Evolutionary conservation across 352 stramenopile genomes (phyloP).

Genomic region (Phytophthora gonapodyides): DNA sequence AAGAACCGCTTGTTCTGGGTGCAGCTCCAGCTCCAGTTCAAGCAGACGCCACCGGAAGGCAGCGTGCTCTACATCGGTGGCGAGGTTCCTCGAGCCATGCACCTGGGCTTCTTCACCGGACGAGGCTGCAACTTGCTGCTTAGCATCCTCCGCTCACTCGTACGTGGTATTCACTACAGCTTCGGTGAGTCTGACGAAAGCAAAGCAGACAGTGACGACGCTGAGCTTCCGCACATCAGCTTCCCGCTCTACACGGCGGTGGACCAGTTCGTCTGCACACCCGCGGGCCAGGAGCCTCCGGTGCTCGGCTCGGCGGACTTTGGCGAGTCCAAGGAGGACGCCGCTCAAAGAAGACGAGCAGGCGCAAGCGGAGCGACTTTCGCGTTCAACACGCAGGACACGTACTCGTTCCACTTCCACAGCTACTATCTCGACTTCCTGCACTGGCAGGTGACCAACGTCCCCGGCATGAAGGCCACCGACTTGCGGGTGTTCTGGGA

Average conservation of each 20-base stretch:
- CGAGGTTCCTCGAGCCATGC: slow-evolving; percentile 57
- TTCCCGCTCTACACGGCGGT: slow-evolving; percentile 69
- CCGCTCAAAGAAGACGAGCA: slow-evolving; percentile 38
- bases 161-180: slow-evolving; percentile 59
- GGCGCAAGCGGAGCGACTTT: slow-evolving; percentile 37
- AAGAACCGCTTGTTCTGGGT: slow-evolving; percentile 67
- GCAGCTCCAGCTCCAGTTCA: slow-evolving; percentile 72
- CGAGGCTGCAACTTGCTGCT: slow-evolving; percentile 60
- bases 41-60: slow-evolving; percentile 40
- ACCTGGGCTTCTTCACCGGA: slow-evolving; percentile 60
- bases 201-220: slow-evolving; percentile 28
- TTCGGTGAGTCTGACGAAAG: slow-evolving; percentile 36
- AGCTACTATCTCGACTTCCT: slow-evolving; percentile 74
- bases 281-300: slow-evolving; percentile 36
- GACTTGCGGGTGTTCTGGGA: slow-evolving; percentile 58
- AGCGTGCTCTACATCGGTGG: slow-evolving; percentile 70
- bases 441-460: slow-evolving; percentile 54
- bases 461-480: slow-evolving; percentile 54
- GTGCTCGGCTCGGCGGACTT: slow-evolving; percentile 54
- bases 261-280: slow-evolving; percentile 67
- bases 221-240: slow-evolving; percentile 69
- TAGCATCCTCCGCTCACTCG: slow-evolving; percentile 53
- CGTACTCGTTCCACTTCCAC: slow-evolving; percentile 78
- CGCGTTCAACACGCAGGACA: slow-evolving; percentile 62
- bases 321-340: slow-evolving; percentile 48